These are phyloP conservation scores for Candida coquimbonensis DNA, from an alignment of 805 yeast genomes.

Conservation along the genomic window DNA sequence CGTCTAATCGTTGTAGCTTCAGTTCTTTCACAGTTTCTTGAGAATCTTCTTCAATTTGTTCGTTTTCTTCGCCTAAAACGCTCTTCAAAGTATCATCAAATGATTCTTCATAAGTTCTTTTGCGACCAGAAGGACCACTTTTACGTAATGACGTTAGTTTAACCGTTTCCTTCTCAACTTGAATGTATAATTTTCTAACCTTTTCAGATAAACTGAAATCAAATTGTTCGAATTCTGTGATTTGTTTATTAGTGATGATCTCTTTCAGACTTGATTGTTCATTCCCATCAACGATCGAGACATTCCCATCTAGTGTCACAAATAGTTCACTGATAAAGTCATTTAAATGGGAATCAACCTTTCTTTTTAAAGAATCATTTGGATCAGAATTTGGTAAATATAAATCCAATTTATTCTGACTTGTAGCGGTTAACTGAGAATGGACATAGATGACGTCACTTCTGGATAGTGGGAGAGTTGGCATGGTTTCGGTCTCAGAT, in stretches of 20 bases:
- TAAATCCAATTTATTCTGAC: slow-evolving; percentile 38
- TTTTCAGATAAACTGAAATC: slow-evolving; percentile 56
- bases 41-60: slow-evolving; percentile 4
- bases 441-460: slow-evolving; percentile 48
- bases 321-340: slow-evolving; percentile 46
- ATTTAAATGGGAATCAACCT: slow-evolving; percentile 37
- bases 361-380: slow-evolving; percentile 38
- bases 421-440: slow-evolving; percentile 33
- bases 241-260: neutral
- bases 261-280: slow-evolving; percentile 11
- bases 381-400: slow-evolving; percentile 37
- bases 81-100: slow-evolving; percentile 23
- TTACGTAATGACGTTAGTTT: slow-evolving; percentile 49
- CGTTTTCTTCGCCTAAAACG: neutral
- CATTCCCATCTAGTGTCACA: slow-evolving; percentile 47
- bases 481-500: neutral
- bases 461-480: slow-evolving; percentile 30
- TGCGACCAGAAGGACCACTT: slow-evolving; percentile 39
- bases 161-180: slow-evolving; percentile 57
- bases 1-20: slow-evolving; percentile 6
- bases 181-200: slow-evolving; percentile 47
- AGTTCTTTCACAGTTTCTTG: neutral
- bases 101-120: slow-evolving; percentile 30
- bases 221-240: slow-evolving; percentile 54
- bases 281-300: slow-evolving; percentile 49